Base-by-base conservation (phyloP, 441 rosid genomes). In the Erodium trifolium region DNA sequence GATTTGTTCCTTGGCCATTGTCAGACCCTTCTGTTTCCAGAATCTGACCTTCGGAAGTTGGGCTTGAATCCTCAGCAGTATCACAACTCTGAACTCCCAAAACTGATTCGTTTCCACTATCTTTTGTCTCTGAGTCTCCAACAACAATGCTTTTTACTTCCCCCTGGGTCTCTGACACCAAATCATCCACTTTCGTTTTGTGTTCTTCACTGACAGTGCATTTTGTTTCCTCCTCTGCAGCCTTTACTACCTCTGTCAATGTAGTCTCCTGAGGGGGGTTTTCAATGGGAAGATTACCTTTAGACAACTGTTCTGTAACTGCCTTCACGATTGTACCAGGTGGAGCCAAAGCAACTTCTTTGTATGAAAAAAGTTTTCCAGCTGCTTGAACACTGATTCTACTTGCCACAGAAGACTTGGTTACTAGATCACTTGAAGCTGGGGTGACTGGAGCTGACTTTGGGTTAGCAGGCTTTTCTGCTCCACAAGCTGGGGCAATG, bases 281-380 rank as follows among this genome's bases (percentile, higher is more conserved):
- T 73, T 84, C 90, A 6, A 51, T 39, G 0, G 77, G 68, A 73
- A 29, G 63, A 73, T 78, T 78, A 70, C 68, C 91, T 77, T 85
- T 80, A 45, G 96, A 89, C 78, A 81, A 75, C 77, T 88, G 88
- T 77, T 90, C 97, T 9, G 92, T 74, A 72, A 86, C 97, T 19
- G 87, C 83, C 85, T 92, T 95, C 70, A 90, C 98, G 75, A 95
- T 89, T 29, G 96, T 89, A 73, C 99, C 97, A 35, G 96, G 99
- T 62, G 95, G 97, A 68, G 98, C 98, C 81, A 92, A 76, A 68
- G 99, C 99, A 79, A 95, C 99, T 84, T 95, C 99, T 78, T 95
- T 95, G 78, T 95, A 95, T 78, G 99, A 90, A 82, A 95, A 92
- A 59, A 86, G 82, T 78, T 88, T 95, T 78, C 99, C 99, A 67